Base-by-base conservation (phyloP, 345 rosid species). In the Carallia pectinifolia region DNA sequence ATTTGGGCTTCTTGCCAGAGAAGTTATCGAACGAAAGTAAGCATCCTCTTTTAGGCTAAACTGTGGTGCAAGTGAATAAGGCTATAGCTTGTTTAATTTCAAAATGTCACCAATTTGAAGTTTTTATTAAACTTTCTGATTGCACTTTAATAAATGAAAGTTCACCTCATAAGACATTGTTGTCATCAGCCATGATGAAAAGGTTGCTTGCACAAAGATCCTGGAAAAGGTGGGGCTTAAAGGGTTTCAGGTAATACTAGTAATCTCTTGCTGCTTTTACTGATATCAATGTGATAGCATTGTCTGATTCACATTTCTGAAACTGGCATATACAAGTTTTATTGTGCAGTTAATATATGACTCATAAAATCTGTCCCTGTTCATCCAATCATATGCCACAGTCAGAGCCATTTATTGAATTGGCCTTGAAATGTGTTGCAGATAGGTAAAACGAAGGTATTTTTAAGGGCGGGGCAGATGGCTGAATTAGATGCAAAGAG, bases 401-500 rank as follows among this genome's bases (percentile, higher is more conserved):
- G 34, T 27, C 27, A 44, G 5, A 40, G 68, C n/a, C 18, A 58
- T 53, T 74, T 53, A 69, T 37, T 52, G 33, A 44, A 48, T 73
- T 56, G 71, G 55, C 38, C 67, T 64, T 65, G 47, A 74, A 64
- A 62, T 75, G 74, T 48, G 55, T 65, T 85, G 79, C 89, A 91
- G 97, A 82, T 95, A 77, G 99, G 99, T 65, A 89, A 89, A 82
- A 95, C 97, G 53, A 95, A 95, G 87, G 84, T 95, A 48, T 95
- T 95, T 80, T 79, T 95, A 71, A 85, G 99, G 80, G 97, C 97
- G 13, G 99, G 99, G 73, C 99, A 95, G 84, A 95, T 95, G 99
- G 99, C 99, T 72, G 99, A 95, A 80, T 80, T 95, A 61, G 99
- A 95, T 73, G 89, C 97, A 64, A 75, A 88, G 69, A 90, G 99